Evolutionary conservation across 306 rosid species (phyloP), one percentile per base, ranked within the genome.

Genomic region (Malus fusca): DNA sequence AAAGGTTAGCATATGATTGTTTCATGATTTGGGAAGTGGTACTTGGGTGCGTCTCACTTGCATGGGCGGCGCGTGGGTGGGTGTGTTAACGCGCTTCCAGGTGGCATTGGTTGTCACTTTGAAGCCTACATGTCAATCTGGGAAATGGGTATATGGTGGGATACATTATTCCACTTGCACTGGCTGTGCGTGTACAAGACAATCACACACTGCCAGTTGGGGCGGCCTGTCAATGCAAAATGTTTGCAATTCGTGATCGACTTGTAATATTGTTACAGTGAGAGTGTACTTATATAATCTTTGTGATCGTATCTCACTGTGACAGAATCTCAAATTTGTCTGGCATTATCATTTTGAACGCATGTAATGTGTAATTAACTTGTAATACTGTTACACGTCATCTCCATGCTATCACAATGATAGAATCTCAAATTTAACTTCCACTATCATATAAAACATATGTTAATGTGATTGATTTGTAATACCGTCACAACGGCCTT

Each of bases 171-270:
- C 3, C 65, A 81, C 64, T 60, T 12, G 77, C 81, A 10, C 0
- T 0, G 82, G 86, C 21, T 83, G 86, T 81, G 71, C 62, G 64
- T 70, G 64, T 33, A 2, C 1, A 19, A 1, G 9, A 0, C 0
- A 0, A 0, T 2, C 42, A 71, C 48, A 60, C 72, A 26, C 72
- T 30, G 0, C 31, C n/a, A 0, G 4, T 6, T 51, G 8, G 9
- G 26, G 10, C 19, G 4, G 26, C 25, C 25, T 59, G 4, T 53
- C 11, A 35, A 35, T 6, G 40, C 42, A 37, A 37, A 37, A 37
- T 37, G 10, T 37, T 37, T 37, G 2, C 10, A 37, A 37, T 37
- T 37, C 10, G 9, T 7, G 42, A 7, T 37, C 2, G 10, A 37
- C 40, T 35, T 6, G 40, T 35, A 35, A 35, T 35, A 35, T 0